Evolutionary conservation across 331 rosid species (phyloP).

Genomic region (Rhamnella rubrinervis): DNA sequence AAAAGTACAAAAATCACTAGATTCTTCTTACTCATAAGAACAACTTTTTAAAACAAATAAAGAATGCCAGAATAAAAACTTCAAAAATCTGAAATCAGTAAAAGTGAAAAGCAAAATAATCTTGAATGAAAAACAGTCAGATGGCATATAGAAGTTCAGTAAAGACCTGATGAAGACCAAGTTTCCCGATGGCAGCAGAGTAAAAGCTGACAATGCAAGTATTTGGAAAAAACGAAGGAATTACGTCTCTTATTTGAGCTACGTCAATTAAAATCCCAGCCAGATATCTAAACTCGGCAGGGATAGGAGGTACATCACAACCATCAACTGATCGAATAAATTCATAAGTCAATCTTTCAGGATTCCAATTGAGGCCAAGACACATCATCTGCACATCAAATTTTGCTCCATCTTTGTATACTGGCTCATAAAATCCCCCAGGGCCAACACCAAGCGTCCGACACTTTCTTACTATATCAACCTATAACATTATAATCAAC

Average conservation of each 20-base stretch:
- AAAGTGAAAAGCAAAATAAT: no score
- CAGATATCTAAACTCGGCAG: constrained; percentile 29
- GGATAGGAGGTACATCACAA: constrained; percentile 47
- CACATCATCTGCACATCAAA: no score
- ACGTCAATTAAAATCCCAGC: constrained; percentile 30
- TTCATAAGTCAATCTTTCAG: constrained; percentile 57
- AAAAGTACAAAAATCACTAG: not conserved
- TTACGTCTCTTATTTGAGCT: constrained; percentile 31
- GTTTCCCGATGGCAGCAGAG: constrained; percentile 45
- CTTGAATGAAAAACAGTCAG: no score
- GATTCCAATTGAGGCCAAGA: constrained; percentile 75
- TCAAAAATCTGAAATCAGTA: no score
- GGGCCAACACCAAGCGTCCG: constrained; percentile 53
- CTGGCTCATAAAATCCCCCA: constrained; percentile 71
- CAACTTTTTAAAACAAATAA: no score
- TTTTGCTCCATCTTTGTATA: constrained; percentile 49
- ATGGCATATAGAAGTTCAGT: not conserved
- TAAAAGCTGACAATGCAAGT: constrained; percentile 69
- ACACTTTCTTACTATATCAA: constrained; percentile 43
- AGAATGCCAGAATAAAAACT: no score
- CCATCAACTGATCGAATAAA: no score
- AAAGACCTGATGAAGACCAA: constrained; percentile 78
- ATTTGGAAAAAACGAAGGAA: constrained; percentile 65
- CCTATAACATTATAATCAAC: constrained; percentile 26
- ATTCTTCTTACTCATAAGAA: no score